phyloP scores from a whole-genome alignment of 768 basidiomycete genomes.

The Fomitopsis serialis region DNA sequence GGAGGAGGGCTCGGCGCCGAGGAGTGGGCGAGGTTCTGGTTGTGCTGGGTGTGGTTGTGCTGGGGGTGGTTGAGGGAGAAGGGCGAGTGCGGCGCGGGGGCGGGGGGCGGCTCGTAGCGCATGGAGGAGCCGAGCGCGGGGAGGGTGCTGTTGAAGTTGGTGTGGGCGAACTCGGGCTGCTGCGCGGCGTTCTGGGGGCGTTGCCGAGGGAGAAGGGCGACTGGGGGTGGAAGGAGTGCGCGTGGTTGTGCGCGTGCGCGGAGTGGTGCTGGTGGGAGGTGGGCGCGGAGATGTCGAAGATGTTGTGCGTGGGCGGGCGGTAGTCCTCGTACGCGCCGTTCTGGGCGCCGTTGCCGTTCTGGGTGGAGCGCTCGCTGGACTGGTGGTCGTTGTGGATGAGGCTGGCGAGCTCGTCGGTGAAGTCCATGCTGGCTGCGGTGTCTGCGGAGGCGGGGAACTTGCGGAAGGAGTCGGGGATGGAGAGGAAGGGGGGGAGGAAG shows the following conservation, averaged over 20 bases:
- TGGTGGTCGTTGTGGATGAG: conserved; percentile 41
- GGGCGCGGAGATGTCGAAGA: conserved; percentile 58
- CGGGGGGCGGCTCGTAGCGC: conserved; percentile 28
- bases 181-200: no score
- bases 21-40: conserved; percentile 19
- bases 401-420: conserved; percentile 62
- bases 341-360: conserved; percentile 12
- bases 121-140: conserved; percentile 29
- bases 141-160: conserved; percentile 31
- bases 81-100: conserved; percentile 12
- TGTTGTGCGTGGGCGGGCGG: conserved; percentile 44
- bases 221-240: conserved; percentile 21
- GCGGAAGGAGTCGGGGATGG: conserved; percentile 51
- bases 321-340: conserved; percentile 23
- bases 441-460: conserved; percentile 37
- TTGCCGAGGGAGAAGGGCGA: not conserved
- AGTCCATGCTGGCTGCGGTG: conserved; percentile 39
- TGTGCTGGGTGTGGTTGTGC: conserved; percentile 15
- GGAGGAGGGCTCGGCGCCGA: conserved; percentile 21
- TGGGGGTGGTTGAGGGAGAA: conserved; percentile 11
- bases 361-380: conserved; percentile 41
- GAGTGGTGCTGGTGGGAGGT: conserved; percentile 28
- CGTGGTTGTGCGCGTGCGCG: conserved; percentile 23
- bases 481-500: conserved; percentile 40
- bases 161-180: conserved; percentile 19